These are phyloP conservation scores for Euphrasia confusa DNA, from an alignment of 257 asterid genomes.

Conservation along the genomic window DNA sequence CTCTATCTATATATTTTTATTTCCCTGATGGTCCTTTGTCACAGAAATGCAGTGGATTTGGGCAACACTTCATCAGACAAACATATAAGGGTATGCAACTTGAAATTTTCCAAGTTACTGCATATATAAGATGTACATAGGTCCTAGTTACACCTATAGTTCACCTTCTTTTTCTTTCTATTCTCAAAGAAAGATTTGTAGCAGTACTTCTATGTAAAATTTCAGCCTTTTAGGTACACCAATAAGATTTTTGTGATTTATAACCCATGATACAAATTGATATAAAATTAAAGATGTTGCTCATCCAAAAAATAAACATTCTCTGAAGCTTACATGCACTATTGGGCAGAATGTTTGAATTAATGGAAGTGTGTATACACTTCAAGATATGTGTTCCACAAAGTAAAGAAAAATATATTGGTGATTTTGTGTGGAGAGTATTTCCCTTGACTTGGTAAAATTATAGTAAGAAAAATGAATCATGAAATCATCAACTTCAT, in stretches of 20 bases:
- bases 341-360: background rate
- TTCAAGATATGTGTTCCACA: conserved; percentile 11
- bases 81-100: conserved; percentile 45
- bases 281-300: background rate
- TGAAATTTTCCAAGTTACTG: background rate
- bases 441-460: conserved; percentile 12
- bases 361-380: background rate
- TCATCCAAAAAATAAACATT: background rate
- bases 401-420: background rate
- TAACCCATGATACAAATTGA: conserved; percentile 4
- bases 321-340: conserved; percentile 9
- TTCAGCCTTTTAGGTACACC: background rate
- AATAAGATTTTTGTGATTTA: conserved; percentile 5
- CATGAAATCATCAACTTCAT: background rate
- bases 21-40: conserved; percentile 26
- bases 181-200: background rate
- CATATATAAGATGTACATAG: conserved; percentile 3
- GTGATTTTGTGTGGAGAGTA: conserved; percentile 4
- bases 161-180: conserved; percentile 7
- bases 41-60: conserved; percentile 38
- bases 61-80: conserved; percentile 41
- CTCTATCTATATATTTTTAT: too few relatives aligned
- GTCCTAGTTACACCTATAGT: conserved; percentile 4
- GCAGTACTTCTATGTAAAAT: conserved; percentile 1
- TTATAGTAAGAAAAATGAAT: conserved; percentile 8